A percentile compares a stretch with the other conserved stretches of the same genome.
Conservation (phyloP, 2,329 filamentous ascomycete genomes). For the Pseudopithomyces chartarum region DNA sequence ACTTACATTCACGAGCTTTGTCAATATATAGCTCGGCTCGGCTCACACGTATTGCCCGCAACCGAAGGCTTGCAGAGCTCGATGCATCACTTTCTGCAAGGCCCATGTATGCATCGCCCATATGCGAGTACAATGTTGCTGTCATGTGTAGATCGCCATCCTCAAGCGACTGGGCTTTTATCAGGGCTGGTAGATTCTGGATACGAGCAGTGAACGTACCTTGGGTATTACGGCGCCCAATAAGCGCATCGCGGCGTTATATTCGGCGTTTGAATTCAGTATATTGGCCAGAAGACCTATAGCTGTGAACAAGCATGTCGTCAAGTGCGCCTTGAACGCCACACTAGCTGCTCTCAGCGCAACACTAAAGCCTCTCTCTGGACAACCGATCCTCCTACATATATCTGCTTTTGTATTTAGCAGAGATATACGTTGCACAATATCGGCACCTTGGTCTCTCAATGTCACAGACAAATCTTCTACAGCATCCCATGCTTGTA, state of each 20-base stretch:
- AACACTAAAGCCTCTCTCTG: constrained; percentile 77
- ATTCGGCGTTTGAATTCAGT: constrained; percentile 72
- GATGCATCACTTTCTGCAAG: constrained; percentile 61
- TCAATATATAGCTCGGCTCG: constrained; percentile 44
- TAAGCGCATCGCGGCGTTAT: constrained; percentile 67
- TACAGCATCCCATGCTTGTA: constrained; percentile 59
- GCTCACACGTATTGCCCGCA: constrained; percentile 27
- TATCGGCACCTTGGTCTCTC: constrained; percentile 62
- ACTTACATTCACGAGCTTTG: constrained; percentile 41
- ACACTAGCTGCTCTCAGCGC: constrained; percentile 76
- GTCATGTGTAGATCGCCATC: constrained; percentile 66
- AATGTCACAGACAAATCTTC: constrained; percentile 57
- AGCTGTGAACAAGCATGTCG: constrained; percentile 74
- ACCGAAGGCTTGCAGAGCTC: constrained; percentile 18
- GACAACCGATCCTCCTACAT: constrained; percentile 68
- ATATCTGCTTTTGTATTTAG: constrained; percentile 75
- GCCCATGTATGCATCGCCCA: constrained; percentile 81
- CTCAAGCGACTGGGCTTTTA: constrained; percentile 60
- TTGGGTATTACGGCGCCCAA: constrained; percentile 74
- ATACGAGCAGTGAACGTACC: constrained; percentile 44
- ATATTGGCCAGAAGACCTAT: constrained; percentile 70
- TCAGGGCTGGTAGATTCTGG: background rate
- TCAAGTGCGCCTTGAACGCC: constrained; percentile 70
- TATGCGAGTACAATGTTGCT: constrained; percentile 69
- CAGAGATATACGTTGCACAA: constrained; percentile 71